phyloP scores from a whole-genome alignment of 305 asterid genomes.

The Fraxinus angustifolia region DNA sequence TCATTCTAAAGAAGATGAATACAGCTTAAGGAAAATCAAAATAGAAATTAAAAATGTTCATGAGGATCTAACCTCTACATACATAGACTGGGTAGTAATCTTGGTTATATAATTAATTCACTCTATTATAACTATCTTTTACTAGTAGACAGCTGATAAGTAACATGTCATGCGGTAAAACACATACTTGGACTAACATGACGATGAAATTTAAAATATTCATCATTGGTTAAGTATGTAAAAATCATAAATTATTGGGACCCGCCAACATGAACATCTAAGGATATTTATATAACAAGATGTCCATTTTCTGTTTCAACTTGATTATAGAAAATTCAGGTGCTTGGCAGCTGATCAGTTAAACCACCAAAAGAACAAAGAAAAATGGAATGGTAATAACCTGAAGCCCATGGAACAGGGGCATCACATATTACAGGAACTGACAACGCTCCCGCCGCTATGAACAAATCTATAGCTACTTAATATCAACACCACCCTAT shows the following conservation, averaged over 20 bases:
- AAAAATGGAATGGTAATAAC: not conserved
- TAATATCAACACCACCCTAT: not conserved
- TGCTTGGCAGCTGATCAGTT: not conserved
- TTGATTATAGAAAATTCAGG: not conserved
- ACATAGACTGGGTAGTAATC: not conserved
- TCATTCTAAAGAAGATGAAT: not conserved
- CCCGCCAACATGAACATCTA: not conserved
- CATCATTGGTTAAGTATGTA: not conserved
- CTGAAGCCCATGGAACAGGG: not conserved
- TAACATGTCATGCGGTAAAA: slow-evolving; percentile 7
- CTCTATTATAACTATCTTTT: not conserved
- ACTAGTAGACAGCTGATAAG: slow-evolving; percentile 14
- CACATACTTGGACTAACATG: not conserved
- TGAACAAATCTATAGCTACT: not conserved
- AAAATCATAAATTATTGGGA: not conserved
- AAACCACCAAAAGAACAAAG: not conserved
- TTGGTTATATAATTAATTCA: not conserved
- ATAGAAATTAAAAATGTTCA: not conserved
- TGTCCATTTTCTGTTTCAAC: not conserved
- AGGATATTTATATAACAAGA: not conserved
- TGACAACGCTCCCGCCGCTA: not conserved
- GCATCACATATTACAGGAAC: not conserved
- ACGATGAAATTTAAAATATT: not conserved
- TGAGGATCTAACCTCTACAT: not conserved
- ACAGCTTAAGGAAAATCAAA: not conserved